Evolutionary conservation across 345 rosid genomes (phyloP), one percentile per base, ranked within the genome.

Genomic region (Trapa incisa): DNA sequence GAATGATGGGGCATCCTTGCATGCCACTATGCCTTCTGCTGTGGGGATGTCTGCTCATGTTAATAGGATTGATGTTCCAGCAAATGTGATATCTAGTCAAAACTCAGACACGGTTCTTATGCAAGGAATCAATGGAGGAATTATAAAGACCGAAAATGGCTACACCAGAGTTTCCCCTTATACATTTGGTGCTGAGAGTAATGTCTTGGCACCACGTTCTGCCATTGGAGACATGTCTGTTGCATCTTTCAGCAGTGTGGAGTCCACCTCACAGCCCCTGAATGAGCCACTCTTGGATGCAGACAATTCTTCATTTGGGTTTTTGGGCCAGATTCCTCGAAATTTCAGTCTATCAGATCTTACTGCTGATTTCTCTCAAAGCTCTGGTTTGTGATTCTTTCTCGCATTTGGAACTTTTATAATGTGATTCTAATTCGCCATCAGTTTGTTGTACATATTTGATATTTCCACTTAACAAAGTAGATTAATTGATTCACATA

Each of bases 341-440:
- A 85, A 69, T 80, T 89, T 95, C 82, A 95, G 98, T 79, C 89
- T 95, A 22, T 87, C 98, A 48, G 99, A 95, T 84, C 73, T 95
- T 74, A 80, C 98, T 1, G 96, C 96, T 29, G 92, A 89, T 70
- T 95, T 85, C 76, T 76, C 89, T 32, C 96, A 91, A 72, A 89
- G 91, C 82, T 84, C 99, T 83, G 99, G 99, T 95, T 66, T 67
- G 62, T 71, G 29, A 22, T 22, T 22, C 29, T 22, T 22, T 22
- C 29, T 22, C 29, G 29, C 29, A 22, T 22, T 22, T 22, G 48
- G 48, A 45, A 58, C 38, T 22, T 54, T n/a, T 58, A 36, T 35
- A 8, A 15, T 58, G 2, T 29, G 33, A 32, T 35, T 15, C 33
- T 35, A 58, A 29, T 58, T 35, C 35, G 63, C 63, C 29, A 22